These are phyloP conservation scores for Xylariaceae sp. DNA, from an alignment of 2,329 filamentous ascomycete genomes.

Conservation along the genomic window DNA sequence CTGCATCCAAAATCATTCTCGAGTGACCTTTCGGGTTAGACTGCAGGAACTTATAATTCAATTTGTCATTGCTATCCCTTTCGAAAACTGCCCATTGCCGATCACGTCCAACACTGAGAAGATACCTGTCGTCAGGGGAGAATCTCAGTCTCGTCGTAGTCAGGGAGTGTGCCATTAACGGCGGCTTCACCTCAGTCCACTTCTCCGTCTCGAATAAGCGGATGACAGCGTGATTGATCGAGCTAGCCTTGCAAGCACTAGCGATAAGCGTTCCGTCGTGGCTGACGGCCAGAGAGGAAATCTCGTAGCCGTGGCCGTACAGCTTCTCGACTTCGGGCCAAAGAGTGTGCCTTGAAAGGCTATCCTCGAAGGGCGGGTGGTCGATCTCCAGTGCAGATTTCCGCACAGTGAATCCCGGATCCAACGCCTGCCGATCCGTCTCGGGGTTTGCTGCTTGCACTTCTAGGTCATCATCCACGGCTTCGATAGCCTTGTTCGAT, in stretches of 20 bases:
- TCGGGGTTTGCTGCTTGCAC: slow-evolving; percentile 43
- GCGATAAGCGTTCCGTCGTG: slow-evolving; percentile 77
- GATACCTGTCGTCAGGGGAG: slow-evolving; percentile 69
- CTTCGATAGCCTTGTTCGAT: slow-evolving; percentile 88
- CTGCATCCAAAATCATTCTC: slow-evolving; percentile 87
- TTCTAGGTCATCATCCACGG: slow-evolving; percentile 47
- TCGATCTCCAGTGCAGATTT: slow-evolving; percentile 66
- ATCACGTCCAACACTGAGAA: slow-evolving; percentile 90
- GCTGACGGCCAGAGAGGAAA: slow-evolving; percentile 81
- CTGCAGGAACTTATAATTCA: slow-evolving; percentile 60
- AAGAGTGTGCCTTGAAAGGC: slow-evolving; percentile 83
- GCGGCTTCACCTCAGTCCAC: slow-evolving; percentile 86
- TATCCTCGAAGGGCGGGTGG: slow-evolving; percentile 86
- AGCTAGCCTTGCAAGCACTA: slow-evolving; percentile 90
- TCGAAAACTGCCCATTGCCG: slow-evolving; percentile 87
- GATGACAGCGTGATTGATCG: slow-evolving; percentile 91
- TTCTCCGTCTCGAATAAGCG: slow-evolving; percentile 82
- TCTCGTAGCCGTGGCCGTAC: slow-evolving; percentile 97
- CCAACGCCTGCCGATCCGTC: slow-evolving; percentile 56
- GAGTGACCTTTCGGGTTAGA: slow-evolving; percentile 83
- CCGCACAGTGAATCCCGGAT: slow-evolving; percentile 58
- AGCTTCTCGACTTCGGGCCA: slow-evolving; percentile 97
- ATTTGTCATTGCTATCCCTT: slow-evolving; percentile 39
- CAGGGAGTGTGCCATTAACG: slow-evolving; percentile 81
- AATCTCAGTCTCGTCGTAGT: slow-evolving; percentile 85